These are phyloP conservation scores for Agrostemma githago DNA, from an alignment of 148 eudicot genomes.

Conservation along the genomic window DNA sequence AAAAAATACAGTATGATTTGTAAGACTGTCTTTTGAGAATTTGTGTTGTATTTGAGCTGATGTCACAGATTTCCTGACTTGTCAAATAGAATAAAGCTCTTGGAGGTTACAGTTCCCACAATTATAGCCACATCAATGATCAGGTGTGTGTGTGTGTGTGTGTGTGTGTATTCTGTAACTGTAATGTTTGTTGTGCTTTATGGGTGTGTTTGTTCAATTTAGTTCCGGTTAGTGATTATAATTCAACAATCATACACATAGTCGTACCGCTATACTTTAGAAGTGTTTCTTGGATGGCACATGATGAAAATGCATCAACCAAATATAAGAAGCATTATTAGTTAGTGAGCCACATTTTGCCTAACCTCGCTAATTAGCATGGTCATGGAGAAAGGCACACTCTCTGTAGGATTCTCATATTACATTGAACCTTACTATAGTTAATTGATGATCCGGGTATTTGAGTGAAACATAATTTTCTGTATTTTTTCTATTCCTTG, in stretches of 20 bases:
- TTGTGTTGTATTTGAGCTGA: not conserved
- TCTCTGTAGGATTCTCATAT: not conserved
- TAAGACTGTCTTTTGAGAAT: not conserved
- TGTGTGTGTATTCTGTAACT: not conserved
- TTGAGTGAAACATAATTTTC: not conserved
- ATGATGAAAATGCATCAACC: not conserved
- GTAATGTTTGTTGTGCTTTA: conserved; percentile 2
- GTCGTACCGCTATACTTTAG: not conserved
- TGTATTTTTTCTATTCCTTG: not conserved
- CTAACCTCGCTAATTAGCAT: not conserved
- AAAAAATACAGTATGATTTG: too few species aligned
- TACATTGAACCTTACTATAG: not conserved
- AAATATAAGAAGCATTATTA: too few species aligned
- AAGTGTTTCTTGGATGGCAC: not conserved
- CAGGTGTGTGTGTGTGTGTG: conserved; percentile 13
- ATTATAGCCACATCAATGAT: conserved; percentile 19
- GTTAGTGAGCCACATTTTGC: not conserved
- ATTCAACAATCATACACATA: not conserved
- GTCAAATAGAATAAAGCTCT: conserved; percentile 16
- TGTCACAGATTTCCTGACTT: not conserved
- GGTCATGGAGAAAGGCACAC: not conserved
- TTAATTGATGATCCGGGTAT: not conserved
- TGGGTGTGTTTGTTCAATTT: not conserved
- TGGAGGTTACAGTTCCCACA: conserved; percentile 29
- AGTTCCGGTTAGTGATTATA: not conserved